Base-by-base conservation (phyloP, 345 rosid species). In the Euclidium syriacum region DNA sequence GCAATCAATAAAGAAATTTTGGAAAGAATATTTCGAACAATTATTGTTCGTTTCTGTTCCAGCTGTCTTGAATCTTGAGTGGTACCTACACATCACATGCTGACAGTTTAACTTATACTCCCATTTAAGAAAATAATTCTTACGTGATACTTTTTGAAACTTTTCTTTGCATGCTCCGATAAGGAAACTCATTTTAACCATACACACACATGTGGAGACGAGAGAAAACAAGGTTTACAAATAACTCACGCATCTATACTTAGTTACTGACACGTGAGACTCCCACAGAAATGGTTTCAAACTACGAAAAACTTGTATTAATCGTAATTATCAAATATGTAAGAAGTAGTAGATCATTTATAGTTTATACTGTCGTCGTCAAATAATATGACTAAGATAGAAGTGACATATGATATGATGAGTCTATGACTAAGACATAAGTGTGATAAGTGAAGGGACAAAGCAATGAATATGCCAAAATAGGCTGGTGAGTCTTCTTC, bases 41-140 rank as follows among this genome's bases (percentile, higher is more conserved):
- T 38, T 19, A 44, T 50, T 39, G 29, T 22, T 7, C 32, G n/a
- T 14, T 36, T 24, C 10, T 19, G 29, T 54, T 65, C 53, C 63
- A 67, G 72, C 72, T 67, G 64, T 67, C 72, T 47, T 29, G 42
- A 57, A 57, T 48, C 64, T 19, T 10, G 19, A 67, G 27, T 29
- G 50, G 56, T 44, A 22, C 54, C 35, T 43, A 17, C 3, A 65
- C 48, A 55, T 34, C 71, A 24, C 32, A 35, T 24, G 25, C 49
- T 3, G 9, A 9, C 35, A n/a, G n/a, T n/a, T 32, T 32, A 24
- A 43, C 42, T 44, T 32, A 25, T n/a, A n/a, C n/a, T n/a, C n/a
- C n/a, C n/a, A n/a, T n/a, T 2, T 9, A 32, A 20, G 43, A 14
- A 59, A 32, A 14, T 32, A 32, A 20, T 20, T 10, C 18, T 16